These are phyloP conservation scores for Neltuma alba DNA, from an alignment of 306 rosid species.

Conservation along the genomic window DNA sequence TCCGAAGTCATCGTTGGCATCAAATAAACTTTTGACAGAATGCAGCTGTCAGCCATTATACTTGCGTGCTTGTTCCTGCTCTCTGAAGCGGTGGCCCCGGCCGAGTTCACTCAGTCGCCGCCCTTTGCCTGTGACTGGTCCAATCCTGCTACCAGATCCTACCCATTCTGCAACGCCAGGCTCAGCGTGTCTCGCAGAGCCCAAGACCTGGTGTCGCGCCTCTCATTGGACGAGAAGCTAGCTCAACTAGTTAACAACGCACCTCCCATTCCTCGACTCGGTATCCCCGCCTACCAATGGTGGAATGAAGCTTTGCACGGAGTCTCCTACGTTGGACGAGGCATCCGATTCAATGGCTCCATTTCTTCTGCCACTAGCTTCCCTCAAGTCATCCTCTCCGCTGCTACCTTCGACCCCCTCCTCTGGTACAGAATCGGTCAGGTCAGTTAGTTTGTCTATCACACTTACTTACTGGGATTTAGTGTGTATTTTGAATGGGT, in stretches of 20 bases:
- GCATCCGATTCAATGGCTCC: slow-evolving; percentile 52
- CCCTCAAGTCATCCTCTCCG: slow-evolving; percentile 95
- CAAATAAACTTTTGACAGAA: not conserved
- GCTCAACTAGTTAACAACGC: slow-evolving; percentile 85
- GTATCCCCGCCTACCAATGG: slow-evolving; percentile 83
- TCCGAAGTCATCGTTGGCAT: not conserved
- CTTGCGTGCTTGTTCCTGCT: not conserved
- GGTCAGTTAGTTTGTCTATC: slow-evolving; percentile 37
- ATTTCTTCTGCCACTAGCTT: slow-evolving; percentile 69
- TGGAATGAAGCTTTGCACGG: slow-evolving; percentile 97
- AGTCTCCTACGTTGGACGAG: slow-evolving; percentile 57
- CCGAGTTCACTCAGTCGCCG: slow-evolving; percentile 49
- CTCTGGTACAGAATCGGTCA: slow-evolving; percentile 86
- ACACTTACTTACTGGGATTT: not conserved
- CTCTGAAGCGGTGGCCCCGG: not conserved
- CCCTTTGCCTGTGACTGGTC: slow-evolving; percentile 82
- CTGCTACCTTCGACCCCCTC: slow-evolving; percentile 69
- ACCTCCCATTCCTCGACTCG: slow-evolving; percentile 84
- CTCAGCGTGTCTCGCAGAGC: slow-evolving; percentile 54
- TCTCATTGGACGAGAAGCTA: slow-evolving; percentile 89
- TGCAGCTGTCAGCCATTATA: slow-evolving; percentile 15
- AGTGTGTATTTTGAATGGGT: not conserved
- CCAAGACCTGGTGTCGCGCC: slow-evolving; percentile 75
- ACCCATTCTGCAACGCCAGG: slow-evolving; percentile 72
- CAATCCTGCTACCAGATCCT: slow-evolving; percentile 57